Conservation (phyloP, 2,329 filamentous ascomycete genomes). For the Stromatinia cepivora region DNA sequence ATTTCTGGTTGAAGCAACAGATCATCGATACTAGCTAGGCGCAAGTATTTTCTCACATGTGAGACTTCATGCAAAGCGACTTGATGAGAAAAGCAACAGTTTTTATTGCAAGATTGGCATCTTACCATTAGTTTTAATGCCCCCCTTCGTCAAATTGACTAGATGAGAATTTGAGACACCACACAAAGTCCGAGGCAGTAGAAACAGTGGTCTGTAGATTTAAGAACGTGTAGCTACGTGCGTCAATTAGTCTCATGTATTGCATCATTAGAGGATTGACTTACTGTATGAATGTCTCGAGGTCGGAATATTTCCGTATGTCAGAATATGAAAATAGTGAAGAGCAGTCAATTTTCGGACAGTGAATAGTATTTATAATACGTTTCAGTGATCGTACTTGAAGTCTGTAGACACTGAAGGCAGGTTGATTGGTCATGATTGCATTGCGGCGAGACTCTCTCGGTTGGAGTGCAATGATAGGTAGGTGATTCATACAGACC, state of each 20-base stretch:
- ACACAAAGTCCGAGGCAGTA: neutral
- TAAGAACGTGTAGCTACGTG: neutral
- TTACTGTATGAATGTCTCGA: conserved; percentile 6
- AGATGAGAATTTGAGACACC: neutral
- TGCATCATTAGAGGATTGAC: neutral
- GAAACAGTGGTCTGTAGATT: neutral
- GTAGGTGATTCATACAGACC: neutral
- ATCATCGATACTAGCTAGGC: neutral
- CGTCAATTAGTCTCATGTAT: neutral
- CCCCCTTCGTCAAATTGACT: neutral
- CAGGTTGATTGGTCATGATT: neutral
- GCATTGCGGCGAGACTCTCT: neutral
- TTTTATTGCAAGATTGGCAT: neutral
- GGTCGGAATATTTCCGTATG: conserved; percentile 11
- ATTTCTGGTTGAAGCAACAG: neutral
- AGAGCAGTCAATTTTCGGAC: neutral
- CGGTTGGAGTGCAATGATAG: neutral
- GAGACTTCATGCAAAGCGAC: conserved; percentile 4
- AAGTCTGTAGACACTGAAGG: conserved; percentile 10
- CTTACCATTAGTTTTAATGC: neutral
- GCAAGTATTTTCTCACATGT: conserved; percentile 10
- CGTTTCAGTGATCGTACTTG: conserved; percentile 5
- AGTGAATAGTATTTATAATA: conserved; percentile 7
- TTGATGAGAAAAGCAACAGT: neutral
- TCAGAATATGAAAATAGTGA: neutral